Evolutionary conservation across 352 stramenopile species (phyloP).

Genomic region (Saprolegnia diclina): DNA sequence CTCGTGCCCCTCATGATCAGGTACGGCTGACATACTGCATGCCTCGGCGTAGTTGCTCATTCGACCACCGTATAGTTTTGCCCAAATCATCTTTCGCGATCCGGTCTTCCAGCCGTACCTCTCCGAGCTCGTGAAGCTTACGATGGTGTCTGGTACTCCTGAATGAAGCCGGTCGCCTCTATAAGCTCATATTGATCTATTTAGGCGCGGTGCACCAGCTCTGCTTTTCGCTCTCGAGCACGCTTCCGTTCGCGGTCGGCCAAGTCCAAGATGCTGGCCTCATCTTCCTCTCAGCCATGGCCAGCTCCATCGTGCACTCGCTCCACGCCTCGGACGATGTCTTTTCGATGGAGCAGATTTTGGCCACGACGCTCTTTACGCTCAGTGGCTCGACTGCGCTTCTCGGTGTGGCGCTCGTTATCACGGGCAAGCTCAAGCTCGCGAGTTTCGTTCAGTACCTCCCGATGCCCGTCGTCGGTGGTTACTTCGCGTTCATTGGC

Average conservation of each 20-base stretch:
- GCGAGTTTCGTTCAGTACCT: conserved; percentile 96
- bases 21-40: neutral
- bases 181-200: neutral
- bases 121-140: conserved; percentile 93
- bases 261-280: conserved; percentile 98
- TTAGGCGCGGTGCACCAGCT: conserved; percentile 69
- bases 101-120: conserved; percentile 88
- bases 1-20: conserved; percentile 84
- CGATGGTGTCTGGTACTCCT: conserved; percentile 60
- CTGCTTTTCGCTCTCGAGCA: conserved; percentile 84
- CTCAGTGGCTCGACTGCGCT: conserved; percentile 88
- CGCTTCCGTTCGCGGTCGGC: conserved; percentile 95
- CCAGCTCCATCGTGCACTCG: conserved; percentile 79
- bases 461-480: conserved; percentile 95
- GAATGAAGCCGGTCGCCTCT: neutral
- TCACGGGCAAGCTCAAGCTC: conserved; percentile 92
- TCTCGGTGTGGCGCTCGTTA: conserved; percentile 90
- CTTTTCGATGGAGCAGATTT: conserved; percentile 58
- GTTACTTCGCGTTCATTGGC: conserved; percentile 97
- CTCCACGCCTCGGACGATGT: conserved; percentile 35
- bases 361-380: conserved; percentile 93
- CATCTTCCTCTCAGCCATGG: conserved; percentile 98
- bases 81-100: conserved; percentile 94
- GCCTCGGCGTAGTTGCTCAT: neutral
- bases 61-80: conserved; percentile 75